Evolutionary conservation across 2,329 filamentous ascomycete species (phyloP).

Genomic region (Calonectria honghensis): DNA sequence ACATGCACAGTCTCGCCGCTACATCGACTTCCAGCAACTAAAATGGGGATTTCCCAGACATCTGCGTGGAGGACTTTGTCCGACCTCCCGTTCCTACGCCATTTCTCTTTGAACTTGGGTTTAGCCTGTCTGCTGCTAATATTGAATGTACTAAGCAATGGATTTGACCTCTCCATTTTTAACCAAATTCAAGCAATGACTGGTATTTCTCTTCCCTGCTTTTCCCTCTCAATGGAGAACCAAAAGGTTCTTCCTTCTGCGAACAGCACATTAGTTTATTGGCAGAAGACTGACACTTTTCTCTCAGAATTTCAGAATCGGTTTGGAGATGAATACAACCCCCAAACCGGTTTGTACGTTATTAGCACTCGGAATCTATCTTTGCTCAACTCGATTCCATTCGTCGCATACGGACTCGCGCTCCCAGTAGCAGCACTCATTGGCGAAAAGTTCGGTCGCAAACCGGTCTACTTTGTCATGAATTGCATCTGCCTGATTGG

Average conservation of each 20-base stretch:
- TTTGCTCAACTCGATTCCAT: conserved; percentile 6
- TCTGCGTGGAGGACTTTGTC: background rate
- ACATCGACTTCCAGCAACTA: background rate
- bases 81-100: background rate
- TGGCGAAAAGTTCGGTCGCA: conserved; percentile 1
- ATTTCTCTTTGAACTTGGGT: conserved; percentile 1
- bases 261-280: background rate
- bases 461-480: conserved; percentile 1
- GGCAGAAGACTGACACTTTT: background rate
- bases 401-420: background rate
- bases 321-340: conserved; percentile 1
- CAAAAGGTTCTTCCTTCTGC: background rate
- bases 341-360: background rate
- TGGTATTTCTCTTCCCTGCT: background rate
- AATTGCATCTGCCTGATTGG: background rate
- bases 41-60: conserved; percentile 7
- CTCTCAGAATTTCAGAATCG: background rate
- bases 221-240: background rate
- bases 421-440: background rate
- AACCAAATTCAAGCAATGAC: conserved; percentile 12
- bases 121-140: background rate
- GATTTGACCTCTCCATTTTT: background rate
- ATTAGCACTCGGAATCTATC: conserved; percentile 1
- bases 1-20: too few relatives aligned
- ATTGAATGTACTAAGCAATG: background rate